Conservation (phyloP, 345 rosid species). For the Rhodomyrtus tomentosa region DNA sequence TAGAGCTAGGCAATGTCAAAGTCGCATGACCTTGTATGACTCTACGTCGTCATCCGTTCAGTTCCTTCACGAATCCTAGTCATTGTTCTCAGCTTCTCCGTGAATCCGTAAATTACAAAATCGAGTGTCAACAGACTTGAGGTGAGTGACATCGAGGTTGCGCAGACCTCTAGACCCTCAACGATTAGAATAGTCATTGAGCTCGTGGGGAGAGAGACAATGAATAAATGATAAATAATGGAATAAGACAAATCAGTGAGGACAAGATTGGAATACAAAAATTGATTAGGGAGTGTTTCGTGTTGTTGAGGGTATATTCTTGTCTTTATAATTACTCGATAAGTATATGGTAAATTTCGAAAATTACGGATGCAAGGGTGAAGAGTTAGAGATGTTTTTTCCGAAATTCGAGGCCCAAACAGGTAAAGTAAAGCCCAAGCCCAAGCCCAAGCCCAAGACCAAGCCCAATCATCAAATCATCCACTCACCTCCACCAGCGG, state of each 20-base stretch:
- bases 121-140: neutral
- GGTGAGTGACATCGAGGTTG: rapidly evolving
- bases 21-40: neutral
- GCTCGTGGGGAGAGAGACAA: too few species aligned
- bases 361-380: too few species aligned
- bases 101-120: neutral
- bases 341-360: too few species aligned
- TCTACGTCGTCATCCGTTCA: neutral
- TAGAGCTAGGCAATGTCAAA: too few species aligned
- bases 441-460: neutral
- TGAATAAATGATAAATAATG: too few species aligned
- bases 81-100: neutral
- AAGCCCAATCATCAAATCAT: neutral
- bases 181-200: too few species aligned
- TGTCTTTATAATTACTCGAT: too few species aligned
- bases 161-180: rapidly evolving
- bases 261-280: too few species aligned
- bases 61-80: neutral
- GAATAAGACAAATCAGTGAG: too few species aligned
- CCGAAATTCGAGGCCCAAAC: neutral
- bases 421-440: neutral
- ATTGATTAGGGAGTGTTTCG: too few species aligned
- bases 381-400: too few species aligned
- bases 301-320: too few species aligned
- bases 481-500: neutral